These are phyloP conservation scores for Colletotrichum sp. DNA, from an alignment of 2,329 filamentous ascomycete species.

Conservation along the genomic window DNA sequence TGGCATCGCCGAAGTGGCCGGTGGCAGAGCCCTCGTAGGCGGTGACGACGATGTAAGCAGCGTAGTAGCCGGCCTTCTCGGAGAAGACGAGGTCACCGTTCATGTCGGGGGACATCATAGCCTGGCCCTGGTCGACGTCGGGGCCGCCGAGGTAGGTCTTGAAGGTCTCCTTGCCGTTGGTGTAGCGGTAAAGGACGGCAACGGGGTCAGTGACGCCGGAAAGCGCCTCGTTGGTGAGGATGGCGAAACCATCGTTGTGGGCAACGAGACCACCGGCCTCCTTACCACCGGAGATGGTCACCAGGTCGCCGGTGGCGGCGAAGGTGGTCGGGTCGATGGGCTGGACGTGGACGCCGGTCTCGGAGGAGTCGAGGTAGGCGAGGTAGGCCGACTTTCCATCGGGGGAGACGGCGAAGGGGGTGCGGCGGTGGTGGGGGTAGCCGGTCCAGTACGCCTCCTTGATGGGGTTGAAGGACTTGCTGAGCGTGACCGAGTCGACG, in stretches of 20 bases:
- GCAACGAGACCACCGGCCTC: slow-evolving; percentile 67
- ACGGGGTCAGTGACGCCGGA: slow-evolving; percentile 57
- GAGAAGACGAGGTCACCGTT: slow-evolving; percentile 69
- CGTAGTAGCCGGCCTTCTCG: slow-evolving; percentile 58
- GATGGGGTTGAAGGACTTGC: slow-evolving; percentile 59
- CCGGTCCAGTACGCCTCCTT: slow-evolving; percentile 67
- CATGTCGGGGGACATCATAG: slow-evolving; percentile 61
- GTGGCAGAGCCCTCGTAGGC: slow-evolving; percentile 57
- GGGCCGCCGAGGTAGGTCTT: slow-evolving; percentile 66
- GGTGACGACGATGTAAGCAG: slow-evolving; percentile 67
- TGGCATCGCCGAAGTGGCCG: slow-evolving; percentile 64
- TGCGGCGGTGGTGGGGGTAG: slow-evolving; percentile 65
- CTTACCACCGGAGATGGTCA: slow-evolving; percentile 58
- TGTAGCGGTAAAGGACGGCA: slow-evolving; percentile 64
- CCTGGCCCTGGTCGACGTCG: slow-evolving; percentile 48
- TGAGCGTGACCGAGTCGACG: slow-evolving; percentile 51
- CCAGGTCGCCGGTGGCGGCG: slow-evolving; percentile 52
- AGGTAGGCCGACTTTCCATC: slow-evolving; percentile 64
- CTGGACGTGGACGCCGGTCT: slow-evolving; percentile 62
- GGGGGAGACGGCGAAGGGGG: slow-evolving; percentile 66
- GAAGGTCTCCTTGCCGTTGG: slow-evolving; percentile 58
- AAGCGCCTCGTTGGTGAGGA: slow-evolving; percentile 63
- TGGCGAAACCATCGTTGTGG: slow-evolving; percentile 67
- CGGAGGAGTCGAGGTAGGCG: slow-evolving; percentile 63
- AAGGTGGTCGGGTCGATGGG: slow-evolving; percentile 60